Evolutionary conservation across 768 basidiomycete species (phyloP).

Genomic region (Suillus lakei): DNA sequence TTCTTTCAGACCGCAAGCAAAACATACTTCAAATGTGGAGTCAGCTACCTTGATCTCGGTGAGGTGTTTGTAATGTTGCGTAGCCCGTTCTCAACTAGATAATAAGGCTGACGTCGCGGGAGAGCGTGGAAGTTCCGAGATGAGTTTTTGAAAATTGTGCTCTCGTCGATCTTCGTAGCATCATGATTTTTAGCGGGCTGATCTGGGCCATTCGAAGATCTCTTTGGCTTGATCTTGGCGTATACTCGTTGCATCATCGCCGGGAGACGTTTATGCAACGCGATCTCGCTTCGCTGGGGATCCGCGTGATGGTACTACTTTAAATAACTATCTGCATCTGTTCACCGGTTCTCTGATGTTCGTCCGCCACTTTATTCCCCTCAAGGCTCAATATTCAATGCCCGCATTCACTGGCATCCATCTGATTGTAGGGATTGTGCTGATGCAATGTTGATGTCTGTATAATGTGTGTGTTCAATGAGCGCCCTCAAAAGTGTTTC

Average conservation of each 20-base stretch:
- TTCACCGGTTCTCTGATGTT: no score
- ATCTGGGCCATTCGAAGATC: not conserved
- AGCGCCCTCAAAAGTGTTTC: no score
- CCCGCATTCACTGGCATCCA: no score
- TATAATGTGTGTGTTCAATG: no score
- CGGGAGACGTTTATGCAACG: not conserved
- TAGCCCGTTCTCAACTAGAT: not conserved
- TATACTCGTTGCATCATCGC: not conserved
- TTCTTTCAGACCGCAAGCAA: not conserved
- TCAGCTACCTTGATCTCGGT: not conserved
- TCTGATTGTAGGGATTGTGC: not conserved
- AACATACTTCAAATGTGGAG: not conserved
- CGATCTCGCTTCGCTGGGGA: not conserved
- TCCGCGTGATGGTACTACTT: no score
- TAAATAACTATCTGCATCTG: no score
- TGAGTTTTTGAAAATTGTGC: not conserved
- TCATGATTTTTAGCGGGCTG: not conserved
- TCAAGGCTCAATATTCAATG: no score
- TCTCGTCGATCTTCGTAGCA: not conserved
- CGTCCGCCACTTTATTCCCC: no score
- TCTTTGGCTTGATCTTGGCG: not conserved
- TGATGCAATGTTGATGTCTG: not conserved
- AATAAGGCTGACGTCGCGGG: not conserved
- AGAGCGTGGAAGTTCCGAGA: not conserved
- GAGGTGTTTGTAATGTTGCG: not conserved